Percentiles rank a stretch among this genome's conserved stretches.
Evolutionary conservation across 192 early-diverging fungal genomes (phyloP).

Genomic region (Ambispora gerdemannii): DNA sequence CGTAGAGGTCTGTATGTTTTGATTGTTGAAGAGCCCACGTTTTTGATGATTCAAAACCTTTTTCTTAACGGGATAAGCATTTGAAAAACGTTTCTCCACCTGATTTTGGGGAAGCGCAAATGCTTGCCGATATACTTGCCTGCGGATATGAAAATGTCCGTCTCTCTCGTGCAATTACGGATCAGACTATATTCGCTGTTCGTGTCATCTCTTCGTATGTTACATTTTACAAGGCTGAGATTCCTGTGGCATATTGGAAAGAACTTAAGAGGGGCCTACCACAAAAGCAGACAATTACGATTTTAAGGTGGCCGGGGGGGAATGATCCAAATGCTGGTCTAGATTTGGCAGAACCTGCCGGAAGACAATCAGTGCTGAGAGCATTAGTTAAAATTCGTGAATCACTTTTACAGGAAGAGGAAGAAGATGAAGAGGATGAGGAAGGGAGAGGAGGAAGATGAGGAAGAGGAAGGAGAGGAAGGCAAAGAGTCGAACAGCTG

Average conservation of each 20-base stretch:
- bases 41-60: not conserved
- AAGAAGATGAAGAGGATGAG: too few relatives aligned
- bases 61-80: slow-evolving; percentile 16
- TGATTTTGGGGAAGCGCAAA: slow-evolving; percentile 17
- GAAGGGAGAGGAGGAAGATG: too few relatives aligned
- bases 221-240: slow-evolving; percentile 5
- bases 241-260: slow-evolving; percentile 8
- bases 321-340: too few relatives aligned
- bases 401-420: too few relatives aligned
- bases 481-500: too few relatives aligned
- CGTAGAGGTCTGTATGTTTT: slow-evolving; percentile 8
- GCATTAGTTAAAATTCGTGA: too few relatives aligned
- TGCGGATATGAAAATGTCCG: not conserved
- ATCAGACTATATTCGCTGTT: slow-evolving; percentile 5
- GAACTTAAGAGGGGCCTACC: not conserved
- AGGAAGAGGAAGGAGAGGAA: too few relatives aligned
- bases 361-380: not conserved
- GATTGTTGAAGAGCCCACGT: not conserved
- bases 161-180: too few relatives aligned
- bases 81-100: not conserved
- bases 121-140: slow-evolving; percentile 5
- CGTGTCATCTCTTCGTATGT: too few relatives aligned
- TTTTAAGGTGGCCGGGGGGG: too few relatives aligned
- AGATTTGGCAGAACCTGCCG: too few relatives aligned
- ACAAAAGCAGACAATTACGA: slow-evolving; percentile 9